Conservation (phyloP, 139 green algal species). For the Coelastrella sp. region DNA sequence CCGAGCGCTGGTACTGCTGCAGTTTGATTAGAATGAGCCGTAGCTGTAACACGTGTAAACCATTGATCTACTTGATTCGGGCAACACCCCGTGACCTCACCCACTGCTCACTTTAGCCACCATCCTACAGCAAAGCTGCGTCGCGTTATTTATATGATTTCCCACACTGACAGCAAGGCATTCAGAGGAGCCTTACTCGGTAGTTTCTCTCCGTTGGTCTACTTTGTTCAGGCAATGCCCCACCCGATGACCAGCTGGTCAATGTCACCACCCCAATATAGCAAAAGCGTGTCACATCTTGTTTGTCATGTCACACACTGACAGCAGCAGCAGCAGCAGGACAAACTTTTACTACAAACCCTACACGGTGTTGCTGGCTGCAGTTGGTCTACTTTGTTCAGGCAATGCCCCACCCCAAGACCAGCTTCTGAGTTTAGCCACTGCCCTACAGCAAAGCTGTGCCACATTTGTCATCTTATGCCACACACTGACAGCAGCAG, state of each 20-base stretch:
- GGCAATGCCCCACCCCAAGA: slow-evolving; percentile 3
- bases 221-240: slow-evolving; percentile 10
- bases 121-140: slow-evolving; percentile 19
- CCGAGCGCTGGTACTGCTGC: too few relatives aligned
- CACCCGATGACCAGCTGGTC: background rate
- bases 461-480: background rate
- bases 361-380: background rate
- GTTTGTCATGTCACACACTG: too few relatives aligned
- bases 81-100: background rate
- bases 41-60: too few relatives aligned
- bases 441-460: slow-evolving; percentile 18
- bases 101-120: background rate
- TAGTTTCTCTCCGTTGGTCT: too few relatives aligned
- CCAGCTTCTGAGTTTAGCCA: background rate
- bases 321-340: background rate
- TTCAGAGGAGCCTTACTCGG: too few relatives aligned
- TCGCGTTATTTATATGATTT: background rate
- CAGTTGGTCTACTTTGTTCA: slow-evolving; percentile 42
- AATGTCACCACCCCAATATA: too few relatives aligned
- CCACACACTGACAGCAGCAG: slow-evolving; percentile 26
- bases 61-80: slow-evolving; percentile 23
- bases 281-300: too few relatives aligned
- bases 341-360: background rate
- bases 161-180: background rate
- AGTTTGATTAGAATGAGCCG: too few relatives aligned